A percentile compares a stretch with the other conserved stretches of the same genome.
phyloP scores from a whole-genome alignment of 2,329 filamentous ascomycete species.

The Nannizzia gypsea region DNA sequence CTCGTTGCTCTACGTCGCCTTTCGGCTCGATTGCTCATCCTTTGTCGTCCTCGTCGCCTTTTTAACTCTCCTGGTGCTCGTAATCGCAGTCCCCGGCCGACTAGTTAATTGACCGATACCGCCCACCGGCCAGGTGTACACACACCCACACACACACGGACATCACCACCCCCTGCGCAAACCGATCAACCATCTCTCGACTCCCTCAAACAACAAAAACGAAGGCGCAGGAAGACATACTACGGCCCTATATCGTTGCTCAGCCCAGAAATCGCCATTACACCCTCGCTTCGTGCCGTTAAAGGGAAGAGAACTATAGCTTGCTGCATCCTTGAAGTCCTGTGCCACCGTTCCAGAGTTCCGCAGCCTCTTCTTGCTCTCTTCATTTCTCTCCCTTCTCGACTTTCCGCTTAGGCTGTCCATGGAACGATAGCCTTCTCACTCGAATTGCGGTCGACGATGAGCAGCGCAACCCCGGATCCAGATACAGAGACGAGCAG shows the following conservation, averaged over 20 bases:
- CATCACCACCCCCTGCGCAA: not conserved
- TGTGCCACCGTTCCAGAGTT: not conserved
- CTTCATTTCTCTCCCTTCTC: not conserved
- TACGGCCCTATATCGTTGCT: not conserved
- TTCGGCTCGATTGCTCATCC: not conserved
- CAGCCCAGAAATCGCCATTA: not conserved
- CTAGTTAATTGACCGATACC: not conserved
- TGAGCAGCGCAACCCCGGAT: conserved; percentile 10
- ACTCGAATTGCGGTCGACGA: conserved; percentile 6
- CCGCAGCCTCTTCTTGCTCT: not conserved
- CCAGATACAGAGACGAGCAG: not conserved
- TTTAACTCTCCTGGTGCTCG: not conserved
- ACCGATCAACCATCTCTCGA: not conserved
- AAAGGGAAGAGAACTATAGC: not conserved
- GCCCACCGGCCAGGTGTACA: not conserved
- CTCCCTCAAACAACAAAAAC: not conserved
- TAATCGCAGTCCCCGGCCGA: not conserved
- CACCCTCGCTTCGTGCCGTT: not conserved
- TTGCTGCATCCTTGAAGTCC: conserved; percentile 1
- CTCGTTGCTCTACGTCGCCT: not conserved
- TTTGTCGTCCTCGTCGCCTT: not conserved
- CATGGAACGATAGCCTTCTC: not conserved
- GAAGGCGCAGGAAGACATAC: not conserved
- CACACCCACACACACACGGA: not conserved
- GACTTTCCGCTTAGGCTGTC: not conserved